A percentile compares a stretch with the other conserved stretches of the same genome.
Evolutionary conservation across 495 filamentous ascomycete species (phyloP).

Genomic region (Mytilinidion resinicola): DNA sequence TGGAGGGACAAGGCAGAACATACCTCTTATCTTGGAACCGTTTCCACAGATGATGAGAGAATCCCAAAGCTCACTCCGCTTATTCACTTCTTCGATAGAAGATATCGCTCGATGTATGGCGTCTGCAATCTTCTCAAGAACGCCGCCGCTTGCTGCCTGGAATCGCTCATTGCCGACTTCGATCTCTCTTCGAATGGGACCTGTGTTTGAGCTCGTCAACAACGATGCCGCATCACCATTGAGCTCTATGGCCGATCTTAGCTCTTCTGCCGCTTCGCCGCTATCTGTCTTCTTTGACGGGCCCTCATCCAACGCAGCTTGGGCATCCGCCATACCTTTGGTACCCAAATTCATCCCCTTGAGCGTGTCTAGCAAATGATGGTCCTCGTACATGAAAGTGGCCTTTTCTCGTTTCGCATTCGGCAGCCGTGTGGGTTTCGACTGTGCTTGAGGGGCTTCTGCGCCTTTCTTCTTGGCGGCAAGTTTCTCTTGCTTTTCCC

Average conservation of each 20-base stretch:
- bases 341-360: conserved; percentile 44
- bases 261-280: conserved; percentile 27
- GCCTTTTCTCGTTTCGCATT: conserved; percentile 75
- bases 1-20: conserved; percentile 2
- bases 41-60: conserved; percentile 81
- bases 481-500: conserved; percentile 73
- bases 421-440: conserved; percentile 57
- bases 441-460: conserved; percentile 40
- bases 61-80: conserved; percentile 84
- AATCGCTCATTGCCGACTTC: conserved; percentile 88
- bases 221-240: conserved; percentile 22
- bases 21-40: conserved; percentile 75
- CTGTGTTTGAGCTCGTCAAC: conserved; percentile 36
- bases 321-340: conserved; percentile 33
- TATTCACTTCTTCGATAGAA: conserved; percentile 67
- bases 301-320: conserved; percentile 37
- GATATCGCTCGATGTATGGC: conserved; percentile 76
- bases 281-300: conserved; percentile 36
- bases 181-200: conserved; percentile 58
- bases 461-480: conserved; percentile 52
- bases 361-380: conserved; percentile 56
- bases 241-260: conserved; percentile 20
- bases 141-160: conserved; percentile 62
- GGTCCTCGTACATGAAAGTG: conserved; percentile 77
- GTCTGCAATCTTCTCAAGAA: conserved; percentile 73